Conservation (phyloP, 495 filamentous ascomycete genomes). For the Chaetomium fimeti region DNA sequence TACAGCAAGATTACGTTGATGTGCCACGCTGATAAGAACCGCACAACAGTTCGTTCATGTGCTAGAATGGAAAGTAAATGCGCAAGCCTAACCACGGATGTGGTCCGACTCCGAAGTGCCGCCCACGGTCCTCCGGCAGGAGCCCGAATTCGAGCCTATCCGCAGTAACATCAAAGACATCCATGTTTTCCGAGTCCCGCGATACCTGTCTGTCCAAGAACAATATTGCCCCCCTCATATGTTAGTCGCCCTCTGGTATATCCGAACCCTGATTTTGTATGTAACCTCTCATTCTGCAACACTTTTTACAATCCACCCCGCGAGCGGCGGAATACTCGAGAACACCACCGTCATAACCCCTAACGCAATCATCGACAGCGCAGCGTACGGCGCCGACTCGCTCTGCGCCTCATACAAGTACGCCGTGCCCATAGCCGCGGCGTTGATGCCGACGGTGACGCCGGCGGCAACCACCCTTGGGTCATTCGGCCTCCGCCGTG, state of each 20-base stretch:
- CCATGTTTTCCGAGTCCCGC: no score
- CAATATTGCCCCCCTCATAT: background rate
- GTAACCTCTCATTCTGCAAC: constrained; percentile 15
- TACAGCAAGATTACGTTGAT: background rate
- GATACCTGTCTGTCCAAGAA: background rate
- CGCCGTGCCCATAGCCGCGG: constrained; percentile 52
- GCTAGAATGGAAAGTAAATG: background rate
- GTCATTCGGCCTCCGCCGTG: constrained; percentile 21
- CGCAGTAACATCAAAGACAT: background rate
- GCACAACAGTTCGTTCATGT: background rate
- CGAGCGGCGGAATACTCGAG: constrained; percentile 37
- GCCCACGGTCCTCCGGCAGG: background rate
- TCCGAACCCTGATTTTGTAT: background rate
- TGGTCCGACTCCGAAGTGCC: background rate
- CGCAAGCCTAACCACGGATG: background rate
- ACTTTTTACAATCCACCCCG: constrained; percentile 25
- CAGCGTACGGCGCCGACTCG: constrained; percentile 49
- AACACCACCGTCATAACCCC: constrained; percentile 50
- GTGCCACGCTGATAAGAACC: background rate
- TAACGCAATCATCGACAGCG: constrained; percentile 49
- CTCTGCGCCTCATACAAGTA: constrained; percentile 48
- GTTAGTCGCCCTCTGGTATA: background rate
- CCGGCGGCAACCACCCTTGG: constrained; percentile 42
- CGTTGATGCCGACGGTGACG: constrained; percentile 49
- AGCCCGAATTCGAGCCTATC: background rate